phyloP scores from a whole-genome alignment of 805 yeast genomes.

The Metschnikowia baotianmanensis region DNA sequence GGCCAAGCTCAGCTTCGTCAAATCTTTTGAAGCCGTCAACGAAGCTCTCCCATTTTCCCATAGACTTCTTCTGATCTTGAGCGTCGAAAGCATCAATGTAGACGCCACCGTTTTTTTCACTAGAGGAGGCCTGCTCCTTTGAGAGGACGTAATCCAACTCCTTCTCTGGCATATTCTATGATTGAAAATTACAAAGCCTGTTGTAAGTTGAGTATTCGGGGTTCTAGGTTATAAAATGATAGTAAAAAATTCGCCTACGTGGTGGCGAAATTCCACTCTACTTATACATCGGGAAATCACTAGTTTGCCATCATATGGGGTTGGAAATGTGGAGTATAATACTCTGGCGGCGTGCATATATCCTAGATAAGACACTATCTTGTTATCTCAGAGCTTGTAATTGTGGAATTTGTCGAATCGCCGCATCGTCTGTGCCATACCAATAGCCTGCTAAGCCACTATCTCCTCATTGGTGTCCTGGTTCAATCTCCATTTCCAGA shows the following conservation, averaged over 20 bases:
- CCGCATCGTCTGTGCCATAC: constrained; percentile 1
- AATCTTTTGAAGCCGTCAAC: constrained; percentile 33
- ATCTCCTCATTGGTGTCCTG: background rate
- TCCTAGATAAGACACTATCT: background rate
- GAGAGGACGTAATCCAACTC: constrained; percentile 42
- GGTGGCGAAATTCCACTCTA: background rate
- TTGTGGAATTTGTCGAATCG: background rate
- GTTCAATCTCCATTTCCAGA: background rate
- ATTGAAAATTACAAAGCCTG: no score
- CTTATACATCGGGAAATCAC: background rate
- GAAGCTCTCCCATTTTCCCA: constrained; percentile 20
- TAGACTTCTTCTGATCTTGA: constrained; percentile 16
- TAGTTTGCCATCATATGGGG: background rate
- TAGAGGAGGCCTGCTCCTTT: constrained; percentile 29
- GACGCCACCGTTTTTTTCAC: constrained; percentile 39
- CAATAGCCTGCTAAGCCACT: background rate
- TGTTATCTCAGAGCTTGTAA: background rate
- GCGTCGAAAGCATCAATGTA: constrained; percentile 32
- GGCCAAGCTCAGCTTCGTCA: constrained; percentile 36
- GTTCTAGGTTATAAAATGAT: no score
- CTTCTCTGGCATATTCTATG: constrained; percentile 35
- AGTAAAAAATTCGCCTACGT: no score
- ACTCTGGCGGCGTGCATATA: background rate
- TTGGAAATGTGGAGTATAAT: background rate
- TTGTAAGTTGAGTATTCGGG: no score